Evolutionary conservation across 495 filamentous ascomycete species (phyloP), one percentile per base, ranked within the genome.

Genomic region (Daldinia concentrica): DNA sequence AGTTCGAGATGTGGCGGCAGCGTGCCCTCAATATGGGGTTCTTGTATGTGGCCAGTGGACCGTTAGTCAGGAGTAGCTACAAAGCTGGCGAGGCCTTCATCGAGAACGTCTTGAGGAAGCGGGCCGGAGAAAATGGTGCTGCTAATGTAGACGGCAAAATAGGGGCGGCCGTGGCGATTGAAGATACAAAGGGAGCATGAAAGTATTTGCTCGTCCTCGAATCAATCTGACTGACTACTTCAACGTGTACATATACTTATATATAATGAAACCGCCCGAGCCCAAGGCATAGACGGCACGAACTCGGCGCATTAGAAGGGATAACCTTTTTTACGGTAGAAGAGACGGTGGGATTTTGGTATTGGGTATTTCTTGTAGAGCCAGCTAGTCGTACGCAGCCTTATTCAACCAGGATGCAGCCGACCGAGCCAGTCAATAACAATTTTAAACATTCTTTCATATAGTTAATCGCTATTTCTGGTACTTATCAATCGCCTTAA

Each of bases 1-100:
- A 87, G 50, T 99, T 99, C 73, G 96, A 98, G 75, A 80, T 91
- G 62, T 98, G 96, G 96, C 86, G 92, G 52, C 85, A 93, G 80
- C 89, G 94, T 39, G 96, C 95, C 7, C 85, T 98, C 15, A 94
- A 97, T 34, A 88, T 98, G 90, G 96, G 95, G 37, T 99, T 99
- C 86, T 77, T 99, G 66, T 98, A 98, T 78, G 95, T 93, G 79
- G 95, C 95, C 4, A 95, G 92, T 48, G 95, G 95, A 4, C 95
- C 95, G 2, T 80, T 99, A 51, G 95, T 99, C 7, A 85, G 95
- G 65, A 96, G 93, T 58, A 94, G 91, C 34, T 99, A 99, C 81
- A 99, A 99, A 82, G 95, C 95, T 11, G 95, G 95, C 7, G 95
- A 99, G 82, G 93, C 93, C 0, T 99, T 99, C 80, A 98, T 99